Conservation (phyloP, 306 rosid species). For the Adenanthera pavonina region DNA sequence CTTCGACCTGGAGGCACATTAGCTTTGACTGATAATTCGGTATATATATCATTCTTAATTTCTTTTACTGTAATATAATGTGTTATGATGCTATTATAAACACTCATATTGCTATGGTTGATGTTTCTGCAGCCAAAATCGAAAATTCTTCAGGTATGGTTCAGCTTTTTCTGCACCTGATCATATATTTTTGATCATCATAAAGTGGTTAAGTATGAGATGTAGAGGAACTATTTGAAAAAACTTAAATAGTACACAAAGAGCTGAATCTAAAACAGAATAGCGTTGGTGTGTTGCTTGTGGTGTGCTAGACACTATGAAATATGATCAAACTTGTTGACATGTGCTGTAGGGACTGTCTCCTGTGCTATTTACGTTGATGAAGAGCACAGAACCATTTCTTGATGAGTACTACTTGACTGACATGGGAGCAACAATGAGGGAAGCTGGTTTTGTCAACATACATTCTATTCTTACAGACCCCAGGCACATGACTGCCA, state of each 20-base stretch:
- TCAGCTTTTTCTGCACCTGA: constrained; percentile 9
- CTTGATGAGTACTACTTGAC: constrained; percentile 69
- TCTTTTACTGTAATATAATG: not conserved
- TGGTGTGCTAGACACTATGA: constrained; percentile 12
- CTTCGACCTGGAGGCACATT: constrained; percentile 75
- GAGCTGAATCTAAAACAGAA: not conserved
- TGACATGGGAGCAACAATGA: constrained; percentile 60
- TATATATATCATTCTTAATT: constrained; percentile 26
- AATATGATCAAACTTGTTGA: constrained; percentile 22
- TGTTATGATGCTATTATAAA: constrained; percentile 1
- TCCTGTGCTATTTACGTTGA: constrained; percentile 62
- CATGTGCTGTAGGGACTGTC: constrained; percentile 55
- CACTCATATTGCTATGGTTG: constrained; percentile 43
- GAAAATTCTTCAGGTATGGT: constrained; percentile 62
- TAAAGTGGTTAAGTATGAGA: not conserved
- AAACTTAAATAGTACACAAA: not conserved
- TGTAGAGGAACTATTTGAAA: not conserved
- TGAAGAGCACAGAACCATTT: constrained; percentile 75
- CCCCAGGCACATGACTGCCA: constrained; percentile 65
- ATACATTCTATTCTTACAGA: constrained; percentile 56
- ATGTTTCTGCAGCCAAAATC: constrained; percentile 65
- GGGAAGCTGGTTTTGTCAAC: constrained; percentile 59
- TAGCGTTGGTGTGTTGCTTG: constrained; percentile 14
- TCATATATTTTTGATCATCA: constrained; percentile 28
- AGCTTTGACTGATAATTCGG: constrained; percentile 64